Conservation (phyloP, 169 alveolate species). For the Eimeria tenella region DNA sequence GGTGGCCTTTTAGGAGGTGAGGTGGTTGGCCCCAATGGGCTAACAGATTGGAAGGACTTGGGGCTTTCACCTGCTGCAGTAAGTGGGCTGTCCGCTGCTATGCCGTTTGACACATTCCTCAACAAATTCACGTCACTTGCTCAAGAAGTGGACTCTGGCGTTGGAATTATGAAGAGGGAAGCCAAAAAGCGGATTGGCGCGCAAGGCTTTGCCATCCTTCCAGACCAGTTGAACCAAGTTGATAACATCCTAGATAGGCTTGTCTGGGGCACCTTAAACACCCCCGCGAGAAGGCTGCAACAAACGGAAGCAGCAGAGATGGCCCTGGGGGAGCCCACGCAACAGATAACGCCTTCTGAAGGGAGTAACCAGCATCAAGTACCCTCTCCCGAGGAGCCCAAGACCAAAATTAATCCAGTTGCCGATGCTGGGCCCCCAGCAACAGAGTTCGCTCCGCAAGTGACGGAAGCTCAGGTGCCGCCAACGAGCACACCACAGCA, state of each 20-base stretch:
- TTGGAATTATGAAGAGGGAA: conserved; percentile 44
- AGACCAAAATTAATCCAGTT: no score
- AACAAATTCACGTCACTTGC: conserved; percentile 26
- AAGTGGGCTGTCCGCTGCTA: conserved; percentile 11
- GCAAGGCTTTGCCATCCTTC: conserved; percentile 3
- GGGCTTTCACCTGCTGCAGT: conserved; percentile 52
- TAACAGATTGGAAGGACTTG: conserved; percentile 38
- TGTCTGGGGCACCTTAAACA: conserved; percentile 32
- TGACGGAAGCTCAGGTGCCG: not conserved
- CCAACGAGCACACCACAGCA: not conserved
- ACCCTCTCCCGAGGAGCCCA: no score
- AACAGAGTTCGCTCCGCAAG: not conserved
- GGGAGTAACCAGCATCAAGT: no score
- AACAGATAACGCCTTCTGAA: not conserved
- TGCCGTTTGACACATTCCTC: conserved; percentile 54
- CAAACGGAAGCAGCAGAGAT: not conserved
- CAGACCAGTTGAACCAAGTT: conserved; percentile 27
- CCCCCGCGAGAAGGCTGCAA: conserved; percentile 41
- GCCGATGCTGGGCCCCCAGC: no score
- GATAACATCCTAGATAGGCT: conserved; percentile 22
- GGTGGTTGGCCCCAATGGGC: conserved; percentile 9
- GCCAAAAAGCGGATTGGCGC: conserved; percentile 45
- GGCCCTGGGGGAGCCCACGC: not conserved
- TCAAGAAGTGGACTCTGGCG: conserved; percentile 48
- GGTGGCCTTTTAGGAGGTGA: conserved; percentile 60